Percentiles rank a stretch among this genome's conserved stretches.
Conservation (phyloP, 768 basidiomycete genomes). For the Leccinum obscurum region DNA sequence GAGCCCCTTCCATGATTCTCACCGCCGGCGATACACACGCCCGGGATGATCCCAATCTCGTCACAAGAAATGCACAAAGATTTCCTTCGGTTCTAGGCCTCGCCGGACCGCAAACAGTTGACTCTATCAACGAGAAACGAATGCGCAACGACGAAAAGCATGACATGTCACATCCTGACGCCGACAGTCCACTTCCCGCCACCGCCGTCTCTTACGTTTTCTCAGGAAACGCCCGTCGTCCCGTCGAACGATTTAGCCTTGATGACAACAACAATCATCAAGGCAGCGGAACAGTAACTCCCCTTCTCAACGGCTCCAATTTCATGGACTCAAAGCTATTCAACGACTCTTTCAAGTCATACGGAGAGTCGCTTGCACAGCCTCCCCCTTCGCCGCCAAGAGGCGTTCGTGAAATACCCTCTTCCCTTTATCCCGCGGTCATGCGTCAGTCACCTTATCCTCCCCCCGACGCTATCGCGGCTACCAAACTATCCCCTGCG, state of each 20-base stretch:
- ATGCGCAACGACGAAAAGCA: constrained; percentile 25
- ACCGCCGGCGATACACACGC: constrained; percentile 28
- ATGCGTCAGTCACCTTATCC: constrained; percentile 51
- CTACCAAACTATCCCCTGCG: constrained; percentile 43
- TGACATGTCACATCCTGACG: constrained; percentile 16
- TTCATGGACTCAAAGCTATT: constrained; percentile 29
- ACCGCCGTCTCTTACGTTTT: constrained; percentile 45
- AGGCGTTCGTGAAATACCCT: constrained; percentile 27
- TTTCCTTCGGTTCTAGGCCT: constrained; percentile 14
- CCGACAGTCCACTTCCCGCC: constrained; percentile 25
- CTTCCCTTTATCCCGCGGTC: constrained; percentile 39
- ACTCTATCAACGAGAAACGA: constrained; percentile 26
- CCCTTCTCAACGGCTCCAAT: constrained; percentile 28
- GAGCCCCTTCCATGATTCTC: constrained; percentile 32
- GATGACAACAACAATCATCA: constrained; percentile 39
- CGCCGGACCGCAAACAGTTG: constrained; percentile 16
- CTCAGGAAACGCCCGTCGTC: constrained; percentile 46
- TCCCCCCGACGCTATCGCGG: constrained; percentile 33
- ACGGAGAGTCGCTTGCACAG: constrained; percentile 28
- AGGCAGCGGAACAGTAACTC: constrained; percentile 17
- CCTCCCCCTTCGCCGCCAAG: constrained; percentile 25
- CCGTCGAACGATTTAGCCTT: constrained; percentile 52
- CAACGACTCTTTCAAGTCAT: constrained; percentile 34
- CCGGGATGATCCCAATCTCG: constrained; percentile 22
- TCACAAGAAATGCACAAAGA: constrained; percentile 15